Base-by-base conservation (phyloP, 345 rosid genomes). In the Erysimum cheiranthoides region DNA sequence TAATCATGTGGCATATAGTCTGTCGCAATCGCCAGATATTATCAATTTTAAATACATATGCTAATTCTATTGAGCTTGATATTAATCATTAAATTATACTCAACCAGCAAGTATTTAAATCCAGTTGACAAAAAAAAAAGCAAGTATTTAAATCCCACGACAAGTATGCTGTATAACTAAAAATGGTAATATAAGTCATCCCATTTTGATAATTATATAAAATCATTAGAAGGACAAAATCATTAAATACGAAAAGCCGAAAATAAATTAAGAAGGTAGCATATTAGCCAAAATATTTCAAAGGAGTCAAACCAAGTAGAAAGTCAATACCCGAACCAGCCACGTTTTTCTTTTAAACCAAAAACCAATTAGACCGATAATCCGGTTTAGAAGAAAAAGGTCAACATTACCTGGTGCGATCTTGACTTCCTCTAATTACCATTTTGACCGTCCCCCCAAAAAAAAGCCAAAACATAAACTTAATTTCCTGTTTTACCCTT, bases 321-420 rank as follows among this genome's bases (percentile, higher is more conserved):
- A 88, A 93, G 98, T 93, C 96, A 93, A 91, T 91, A 78, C 98
- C 94, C 94, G 96, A 93, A 91, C 97, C 96, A 91, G 85, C 86
- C 78, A 77, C 88, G 2, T 49, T 71, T 63, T 70, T 61, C 71
- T 39, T 3, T 18, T 28, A 3, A 61, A 63, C 71, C 35, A 10
- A 14, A 66, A 13, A 50, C 31, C 62, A 30, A 54, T 17, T 52
- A 3, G 1, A 75, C 73, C 68, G 61, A 68, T 39, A 3, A 9
- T 59, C 1, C 53, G 68, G 62, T 68, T 75, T 0, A 67, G 43
- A 12, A 51, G 39, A 30, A 32, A 58, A 66, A 16, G 47, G 36
- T 59, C 49, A 66, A 56, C 49, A 17, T 51, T 25, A 58, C 38
- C 82, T 88, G 96, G 97, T 91, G 89, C 96, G 98, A 84, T 93